These are phyloP conservation scores for Eragrostis tef DNA, from an alignment of 202 grass and related monocot species.

Conservation along the genomic window DNA sequence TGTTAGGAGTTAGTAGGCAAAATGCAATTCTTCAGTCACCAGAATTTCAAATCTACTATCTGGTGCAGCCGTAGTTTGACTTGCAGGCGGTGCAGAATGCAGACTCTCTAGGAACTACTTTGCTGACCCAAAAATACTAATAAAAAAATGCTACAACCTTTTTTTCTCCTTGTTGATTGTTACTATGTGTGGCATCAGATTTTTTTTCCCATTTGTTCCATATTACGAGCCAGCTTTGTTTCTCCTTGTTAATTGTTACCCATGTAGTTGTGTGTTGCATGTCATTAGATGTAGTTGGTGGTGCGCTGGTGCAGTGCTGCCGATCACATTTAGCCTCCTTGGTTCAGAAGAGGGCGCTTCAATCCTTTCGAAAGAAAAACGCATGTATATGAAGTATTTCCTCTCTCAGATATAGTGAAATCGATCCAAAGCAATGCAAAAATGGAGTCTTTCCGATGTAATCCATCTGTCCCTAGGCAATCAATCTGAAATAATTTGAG, in stretches of 20 bases:
- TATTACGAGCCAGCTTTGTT: neutral
- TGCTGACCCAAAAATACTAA: too few relatives aligned
- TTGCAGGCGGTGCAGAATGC: neutral
- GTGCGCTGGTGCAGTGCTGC: too few relatives aligned
- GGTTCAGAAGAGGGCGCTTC: neutral
- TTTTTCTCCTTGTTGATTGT: neutral
- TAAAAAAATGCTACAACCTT: neutral
- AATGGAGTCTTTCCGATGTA: neutral
- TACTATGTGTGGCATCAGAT: neutral
- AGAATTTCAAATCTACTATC: neutral
- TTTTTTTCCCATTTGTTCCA: neutral
- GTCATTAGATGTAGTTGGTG: neutral
- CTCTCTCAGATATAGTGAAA: neutral
- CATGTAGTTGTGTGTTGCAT: too few relatives aligned
- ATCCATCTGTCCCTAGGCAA: neutral
- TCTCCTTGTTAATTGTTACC: too few relatives aligned
- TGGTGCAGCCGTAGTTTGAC: neutral
- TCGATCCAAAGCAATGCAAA: neutral
- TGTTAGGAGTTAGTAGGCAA: too few relatives aligned
- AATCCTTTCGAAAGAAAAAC: neutral
- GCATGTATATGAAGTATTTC: neutral
- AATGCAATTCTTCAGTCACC: neutral
- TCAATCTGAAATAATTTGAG: too few relatives aligned
- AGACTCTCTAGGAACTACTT: neutral
- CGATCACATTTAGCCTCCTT: neutral